These are phyloP conservation scores for Metarhizium album DNA, from an alignment of 2,329 filamentous ascomycete species.

Conservation along the genomic window DNA sequence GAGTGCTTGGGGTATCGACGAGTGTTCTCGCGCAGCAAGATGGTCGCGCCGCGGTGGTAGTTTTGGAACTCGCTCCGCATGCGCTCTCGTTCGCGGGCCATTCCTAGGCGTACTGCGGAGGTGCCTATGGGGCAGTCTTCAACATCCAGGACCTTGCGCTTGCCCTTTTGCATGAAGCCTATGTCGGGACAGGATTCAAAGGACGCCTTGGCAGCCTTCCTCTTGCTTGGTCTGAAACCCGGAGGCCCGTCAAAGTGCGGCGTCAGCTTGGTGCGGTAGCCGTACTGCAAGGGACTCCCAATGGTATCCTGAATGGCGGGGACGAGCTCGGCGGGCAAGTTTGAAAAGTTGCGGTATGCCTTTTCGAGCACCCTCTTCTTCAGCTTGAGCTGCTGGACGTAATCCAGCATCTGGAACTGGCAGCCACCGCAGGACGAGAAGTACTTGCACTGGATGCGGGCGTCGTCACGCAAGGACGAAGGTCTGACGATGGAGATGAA, in stretches of 20 bases:
- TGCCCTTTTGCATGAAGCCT: slow-evolving; percentile 85
- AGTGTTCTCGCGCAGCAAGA: slow-evolving; percentile 82
- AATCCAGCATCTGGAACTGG: slow-evolving; percentile 95
- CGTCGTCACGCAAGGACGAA: slow-evolving; percentile 66
- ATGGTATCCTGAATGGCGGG: slow-evolving; percentile 76
- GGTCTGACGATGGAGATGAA: slow-evolving; percentile 68
- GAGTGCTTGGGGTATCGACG: slow-evolving; percentile 46
- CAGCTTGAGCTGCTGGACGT: slow-evolving; percentile 71
- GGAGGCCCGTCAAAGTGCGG: slow-evolving; percentile 85
- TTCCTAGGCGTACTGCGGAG: slow-evolving; percentile 67
- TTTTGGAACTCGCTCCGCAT: slow-evolving; percentile 59
- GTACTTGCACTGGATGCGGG: slow-evolving; percentile 71
- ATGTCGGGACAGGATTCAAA: slow-evolving; percentile 64
- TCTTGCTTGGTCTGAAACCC: slow-evolving; percentile 35
- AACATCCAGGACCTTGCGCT: slow-evolving; percentile 73
- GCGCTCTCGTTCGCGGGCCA: slow-evolving; percentile 66
- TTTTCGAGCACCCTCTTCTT: slow-evolving; percentile 84
- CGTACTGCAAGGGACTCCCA: slow-evolving; percentile 80
- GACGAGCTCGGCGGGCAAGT: slow-evolving; percentile 62
- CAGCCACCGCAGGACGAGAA: slow-evolving; percentile 83
- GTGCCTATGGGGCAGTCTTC: slow-evolving; percentile 97
- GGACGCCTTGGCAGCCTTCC: slow-evolving; percentile 28
- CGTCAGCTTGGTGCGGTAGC: slow-evolving; percentile 92
- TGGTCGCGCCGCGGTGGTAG: slow-evolving; percentile 75
- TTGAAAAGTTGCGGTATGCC: slow-evolving; percentile 84